phyloP scores from a whole-genome alignment of 2,329 filamentous ascomycete species.

The Ceratocystiopsis minuta region DNA sequence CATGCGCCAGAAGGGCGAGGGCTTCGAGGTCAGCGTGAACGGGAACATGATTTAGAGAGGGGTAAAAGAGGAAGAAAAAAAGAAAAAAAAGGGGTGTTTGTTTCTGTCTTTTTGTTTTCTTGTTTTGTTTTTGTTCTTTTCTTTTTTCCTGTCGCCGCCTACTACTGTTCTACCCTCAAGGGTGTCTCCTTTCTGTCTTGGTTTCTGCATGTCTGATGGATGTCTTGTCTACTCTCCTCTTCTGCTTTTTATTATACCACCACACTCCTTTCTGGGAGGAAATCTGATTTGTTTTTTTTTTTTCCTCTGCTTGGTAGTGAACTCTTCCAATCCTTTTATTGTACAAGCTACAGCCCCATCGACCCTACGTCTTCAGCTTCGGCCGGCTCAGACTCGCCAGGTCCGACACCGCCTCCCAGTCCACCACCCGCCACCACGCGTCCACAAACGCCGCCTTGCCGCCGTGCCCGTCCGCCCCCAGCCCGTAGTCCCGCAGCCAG shows the following conservation, averaged over 20 bases:
- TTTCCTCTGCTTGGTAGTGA: too few relatives aligned
- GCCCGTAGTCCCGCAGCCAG: constrained; percentile 66
- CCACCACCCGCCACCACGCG: constrained; percentile 72
- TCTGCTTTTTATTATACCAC: constrained; percentile 12
- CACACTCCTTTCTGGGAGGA: neutral
- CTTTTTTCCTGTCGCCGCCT: neutral
- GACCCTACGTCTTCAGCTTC: constrained; percentile 6
- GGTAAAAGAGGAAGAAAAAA: neutral
- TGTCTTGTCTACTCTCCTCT: constrained; percentile 1
- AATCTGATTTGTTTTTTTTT: neutral
- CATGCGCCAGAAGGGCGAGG: constrained; percentile 64
- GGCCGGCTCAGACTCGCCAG: constrained; percentile 16
- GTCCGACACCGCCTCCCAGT: constrained; percentile 60
- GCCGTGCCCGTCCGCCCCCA: constrained; percentile 35
- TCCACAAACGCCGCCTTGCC: constrained; percentile 64
- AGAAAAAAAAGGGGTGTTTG: constrained; percentile 1
- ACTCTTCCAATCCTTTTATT: too few relatives aligned
- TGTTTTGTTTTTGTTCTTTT: constrained; percentile 1
- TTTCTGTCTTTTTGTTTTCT: constrained; percentile 9
- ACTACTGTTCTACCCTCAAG: too few relatives aligned
- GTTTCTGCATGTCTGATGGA: neutral
- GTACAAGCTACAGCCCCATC: too few relatives aligned
- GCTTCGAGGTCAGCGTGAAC: constrained; percentile 68
- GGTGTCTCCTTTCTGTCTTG: neutral
- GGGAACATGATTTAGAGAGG: constrained; percentile 48